phyloP scores from a whole-genome alignment of 306 rosid genomes.

The Sophora flavescens region DNA sequence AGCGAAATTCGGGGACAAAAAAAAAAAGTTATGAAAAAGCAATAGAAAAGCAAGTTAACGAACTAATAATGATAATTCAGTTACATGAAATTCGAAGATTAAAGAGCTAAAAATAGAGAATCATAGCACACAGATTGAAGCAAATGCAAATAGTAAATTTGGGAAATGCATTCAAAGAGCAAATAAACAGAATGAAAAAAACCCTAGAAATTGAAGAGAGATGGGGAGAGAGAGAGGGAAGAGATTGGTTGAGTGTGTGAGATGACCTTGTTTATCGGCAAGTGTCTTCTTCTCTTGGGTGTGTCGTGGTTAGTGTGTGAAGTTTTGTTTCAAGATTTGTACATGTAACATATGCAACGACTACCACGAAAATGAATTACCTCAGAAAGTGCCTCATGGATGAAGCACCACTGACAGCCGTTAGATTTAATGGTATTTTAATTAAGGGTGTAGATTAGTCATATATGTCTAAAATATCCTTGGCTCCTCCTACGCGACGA shows the following conservation, averaged over 20 bases:
- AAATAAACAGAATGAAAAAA: not conserved
- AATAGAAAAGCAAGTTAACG: not conserved
- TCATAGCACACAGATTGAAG: not conserved
- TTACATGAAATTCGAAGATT: not conserved
- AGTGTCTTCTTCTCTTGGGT: not conserved
- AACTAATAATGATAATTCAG: not conserved
- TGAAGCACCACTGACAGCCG: too few relatives aligned
- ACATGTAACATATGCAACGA: too few relatives aligned
- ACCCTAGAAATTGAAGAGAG: conserved; percentile 42
- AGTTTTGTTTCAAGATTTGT: too few relatives aligned
- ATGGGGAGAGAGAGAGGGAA: not conserved
- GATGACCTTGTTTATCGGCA: conserved; percentile 8
- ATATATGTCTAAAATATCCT: too few relatives aligned
- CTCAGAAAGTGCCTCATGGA: too few relatives aligned
- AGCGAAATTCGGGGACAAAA: not conserved
- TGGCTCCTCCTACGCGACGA: too few relatives aligned
- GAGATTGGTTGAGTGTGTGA: not conserved
- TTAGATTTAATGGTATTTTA: too few relatives aligned
- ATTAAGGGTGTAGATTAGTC: too few relatives aligned
- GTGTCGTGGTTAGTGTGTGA: not conserved
- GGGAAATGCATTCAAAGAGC: conserved; percentile 25
- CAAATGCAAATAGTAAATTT: not conserved
- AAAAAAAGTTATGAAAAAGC: not conserved
- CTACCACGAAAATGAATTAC: too few relatives aligned
- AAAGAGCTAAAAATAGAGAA: not conserved